A percentile compares a stretch with the other conserved stretches of the same genome.
Conservation (phyloP, 225 moss, liverwort and hornwort species). For the Pseudoscleropodium purum region DNA sequence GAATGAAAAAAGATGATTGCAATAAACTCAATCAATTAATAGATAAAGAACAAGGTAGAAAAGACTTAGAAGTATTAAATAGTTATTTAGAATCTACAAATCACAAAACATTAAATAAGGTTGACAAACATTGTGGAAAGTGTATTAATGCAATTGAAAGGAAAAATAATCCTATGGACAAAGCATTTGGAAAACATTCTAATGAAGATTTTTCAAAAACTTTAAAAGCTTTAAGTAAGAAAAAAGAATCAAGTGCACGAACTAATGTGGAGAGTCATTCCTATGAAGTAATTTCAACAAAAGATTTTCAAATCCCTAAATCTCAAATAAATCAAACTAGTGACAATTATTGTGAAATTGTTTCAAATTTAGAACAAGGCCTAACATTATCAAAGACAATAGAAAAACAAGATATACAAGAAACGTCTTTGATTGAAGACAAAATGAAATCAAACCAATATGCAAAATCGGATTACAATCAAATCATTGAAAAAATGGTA, state of each 20-base stretch:
- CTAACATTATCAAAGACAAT: background rate
- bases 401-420: background rate
- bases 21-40: background rate
- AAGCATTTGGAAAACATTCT: background rate
- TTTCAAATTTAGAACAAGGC: background rate
- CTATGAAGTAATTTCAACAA: background rate
- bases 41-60: background rate
- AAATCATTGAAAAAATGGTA: background rate
- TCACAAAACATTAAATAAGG: background rate
- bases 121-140: background rate
- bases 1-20: background rate
- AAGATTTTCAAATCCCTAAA: background rate
- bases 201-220: background rate
- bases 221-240: background rate
- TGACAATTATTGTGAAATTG: background rate
- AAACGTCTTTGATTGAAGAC: background rate
- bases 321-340: background rate
- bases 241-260: background rate
- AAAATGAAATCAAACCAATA: background rate
- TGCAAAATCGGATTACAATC: background rate
- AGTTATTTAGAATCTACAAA: background rate
- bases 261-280: background rate
- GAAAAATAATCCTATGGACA: background rate
- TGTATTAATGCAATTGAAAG: background rate
- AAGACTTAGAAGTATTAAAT: background rate